Percentiles rank a stretch among this genome's conserved stretches.
Conservation (phyloP, 1,284 basidiomycete species). For the Naganishia sp. region DNA sequence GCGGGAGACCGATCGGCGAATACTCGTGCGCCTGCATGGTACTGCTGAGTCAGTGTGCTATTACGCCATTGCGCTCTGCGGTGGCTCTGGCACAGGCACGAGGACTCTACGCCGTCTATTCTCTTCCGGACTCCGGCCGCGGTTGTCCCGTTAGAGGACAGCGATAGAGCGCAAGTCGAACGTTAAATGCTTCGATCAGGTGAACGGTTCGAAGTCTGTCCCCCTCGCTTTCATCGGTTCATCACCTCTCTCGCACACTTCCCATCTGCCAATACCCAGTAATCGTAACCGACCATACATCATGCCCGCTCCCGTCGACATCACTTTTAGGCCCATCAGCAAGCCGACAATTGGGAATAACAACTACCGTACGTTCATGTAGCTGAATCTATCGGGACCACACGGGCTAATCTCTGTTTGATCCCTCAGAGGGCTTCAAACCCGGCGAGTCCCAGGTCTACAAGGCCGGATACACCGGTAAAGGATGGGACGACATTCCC, state of each 20-base stretch:
- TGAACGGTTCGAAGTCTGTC: background rate
- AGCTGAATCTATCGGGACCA: background rate
- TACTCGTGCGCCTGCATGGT: too few relatives aligned
- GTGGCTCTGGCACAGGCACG: too few relatives aligned
- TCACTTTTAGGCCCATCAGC: constrained; percentile 18
- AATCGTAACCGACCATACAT: background rate
- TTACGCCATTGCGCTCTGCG: too few relatives aligned
- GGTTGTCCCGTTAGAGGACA: too few relatives aligned
- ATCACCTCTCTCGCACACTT: too few relatives aligned
- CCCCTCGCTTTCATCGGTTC: too few relatives aligned
- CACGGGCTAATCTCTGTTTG: background rate
- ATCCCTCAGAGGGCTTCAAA: constrained; percentile 14
- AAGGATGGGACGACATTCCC: constrained; percentile 13
- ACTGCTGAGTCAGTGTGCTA: too few relatives aligned
- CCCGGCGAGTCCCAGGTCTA: constrained; percentile 16
- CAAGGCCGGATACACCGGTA: constrained; percentile 16
- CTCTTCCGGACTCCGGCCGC: too few relatives aligned
- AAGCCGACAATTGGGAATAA: constrained; percentile 20
- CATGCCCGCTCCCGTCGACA: constrained; percentile 24
- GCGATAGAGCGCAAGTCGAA: background rate
- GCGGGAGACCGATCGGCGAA: too few relatives aligned
- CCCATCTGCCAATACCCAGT: too few relatives aligned
- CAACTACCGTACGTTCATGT: constrained; percentile 10
- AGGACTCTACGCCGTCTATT: too few relatives aligned
- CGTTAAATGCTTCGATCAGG: background rate